Evolutionary conservation across 371 early-diverging fungal genomes (phyloP).

Genomic region (Dinochytrium kinnereticum): DNA sequence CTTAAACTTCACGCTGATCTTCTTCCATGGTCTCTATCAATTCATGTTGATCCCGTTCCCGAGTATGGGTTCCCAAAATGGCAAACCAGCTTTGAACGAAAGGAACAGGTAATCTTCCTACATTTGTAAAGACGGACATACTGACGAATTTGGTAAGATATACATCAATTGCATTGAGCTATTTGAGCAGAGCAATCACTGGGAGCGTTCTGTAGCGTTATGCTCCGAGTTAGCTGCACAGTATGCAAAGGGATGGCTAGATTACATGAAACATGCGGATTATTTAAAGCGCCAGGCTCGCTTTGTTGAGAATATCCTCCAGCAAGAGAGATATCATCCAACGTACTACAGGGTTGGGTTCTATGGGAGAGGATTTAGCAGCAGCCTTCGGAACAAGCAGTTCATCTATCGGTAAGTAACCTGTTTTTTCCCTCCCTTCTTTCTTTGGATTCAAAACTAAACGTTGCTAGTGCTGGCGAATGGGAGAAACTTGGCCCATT

Average conservation of each 20-base stretch:
- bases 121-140: neutral
- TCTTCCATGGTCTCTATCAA: slow-evolving; percentile 65
- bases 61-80: slow-evolving; percentile 58
- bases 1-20: slow-evolving; percentile 73
- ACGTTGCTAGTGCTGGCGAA: slow-evolving; percentile 52
- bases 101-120: slow-evolving; percentile 53
- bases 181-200: slow-evolving; percentile 68
- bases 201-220: slow-evolving; percentile 73
- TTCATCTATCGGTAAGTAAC: slow-evolving; percentile 65
- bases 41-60: slow-evolving; percentile 49
- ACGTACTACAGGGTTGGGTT: slow-evolving; percentile 81
- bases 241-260: slow-evolving; percentile 59
- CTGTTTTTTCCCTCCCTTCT: neutral
- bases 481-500: slow-evolving; percentile 81
- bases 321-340: slow-evolving; percentile 67
- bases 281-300: slow-evolving; percentile 63
- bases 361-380: slow-evolving; percentile 71
- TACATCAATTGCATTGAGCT: slow-evolving; percentile 66
- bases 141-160: slow-evolving; percentile 32
- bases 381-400: slow-evolving; percentile 65
- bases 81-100: slow-evolving; percentile 67
- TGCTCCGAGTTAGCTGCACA: slow-evolving; percentile 66
- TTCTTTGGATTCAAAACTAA: neutral
- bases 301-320: slow-evolving; percentile 63
- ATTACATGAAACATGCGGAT: slow-evolving; percentile 64